Percentiles rank a stretch among this genome's conserved stretches.
Evolutionary conservation across 768 basidiomycete species (phyloP).

Genomic region (Boletus fagicola): DNA sequence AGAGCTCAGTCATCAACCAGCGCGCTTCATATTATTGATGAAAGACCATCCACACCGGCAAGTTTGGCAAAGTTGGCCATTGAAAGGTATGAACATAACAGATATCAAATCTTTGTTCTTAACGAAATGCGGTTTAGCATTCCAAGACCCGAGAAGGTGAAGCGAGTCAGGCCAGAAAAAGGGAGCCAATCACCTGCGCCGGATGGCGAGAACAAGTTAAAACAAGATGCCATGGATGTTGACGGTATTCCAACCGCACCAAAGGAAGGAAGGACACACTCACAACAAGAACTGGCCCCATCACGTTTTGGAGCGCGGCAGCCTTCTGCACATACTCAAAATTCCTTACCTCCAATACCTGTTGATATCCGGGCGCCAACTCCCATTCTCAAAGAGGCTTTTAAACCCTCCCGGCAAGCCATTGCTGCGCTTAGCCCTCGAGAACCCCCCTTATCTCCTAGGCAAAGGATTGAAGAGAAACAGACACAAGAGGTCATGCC

Average conservation of each 20-base stretch:
- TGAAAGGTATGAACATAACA: slow-evolving; percentile 51
- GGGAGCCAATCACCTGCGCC: slow-evolving; percentile 37
- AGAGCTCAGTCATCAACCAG: slow-evolving; percentile 50
- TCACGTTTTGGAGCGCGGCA: slow-evolving; percentile 28
- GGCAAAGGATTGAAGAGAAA: slow-evolving; percentile 43
- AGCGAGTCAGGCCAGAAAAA: slow-evolving; percentile 46
- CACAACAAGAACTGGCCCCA: slow-evolving; percentile 16
- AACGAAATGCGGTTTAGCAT: slow-evolving; percentile 43
- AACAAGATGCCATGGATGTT: slow-evolving; percentile 38
- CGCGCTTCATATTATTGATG: slow-evolving; percentile 23
- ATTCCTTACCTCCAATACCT: slow-evolving; percentile 12
- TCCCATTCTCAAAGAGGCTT: slow-evolving; percentile 18
- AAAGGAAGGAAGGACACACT: slow-evolving; percentile 28
- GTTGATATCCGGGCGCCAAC: slow-evolving; percentile 18
- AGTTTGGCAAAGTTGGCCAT: slow-evolving; percentile 56
- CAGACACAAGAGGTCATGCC: slow-evolving; percentile 55
- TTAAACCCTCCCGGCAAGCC: slow-evolving; percentile 18
- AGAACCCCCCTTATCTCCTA: slow-evolving; percentile 41
- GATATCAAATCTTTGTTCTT: neutral
- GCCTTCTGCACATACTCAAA: slow-evolving; percentile 11
- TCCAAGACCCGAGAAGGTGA: slow-evolving; percentile 78
- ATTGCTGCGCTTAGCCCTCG: slow-evolving; percentile 24
- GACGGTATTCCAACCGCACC: slow-evolving; percentile 23
- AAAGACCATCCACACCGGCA: slow-evolving; percentile 32
- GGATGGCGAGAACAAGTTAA: slow-evolving; percentile 29